Base-by-base conservation (phyloP, 2,329 filamentous ascomycete species). In the Colletotrichum theobromicola region DNA sequence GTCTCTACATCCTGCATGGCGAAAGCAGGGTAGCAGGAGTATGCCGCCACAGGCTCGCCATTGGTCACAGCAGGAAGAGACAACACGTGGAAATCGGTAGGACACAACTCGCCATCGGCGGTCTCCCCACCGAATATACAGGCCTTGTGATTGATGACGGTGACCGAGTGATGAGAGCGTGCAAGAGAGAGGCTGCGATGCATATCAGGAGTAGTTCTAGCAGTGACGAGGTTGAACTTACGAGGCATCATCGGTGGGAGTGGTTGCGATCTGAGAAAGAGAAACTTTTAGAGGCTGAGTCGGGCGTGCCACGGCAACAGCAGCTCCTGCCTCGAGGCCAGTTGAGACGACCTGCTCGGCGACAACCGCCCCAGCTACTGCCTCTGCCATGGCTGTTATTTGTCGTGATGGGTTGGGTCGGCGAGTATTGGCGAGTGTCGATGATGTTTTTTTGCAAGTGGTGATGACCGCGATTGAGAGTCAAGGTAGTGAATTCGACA, bases 41-140 rank as follows among this genome's bases (percentile, higher is more conserved):
- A 84, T 2, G 72, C 69, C 6, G 72, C 72, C 13, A 61, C 53
- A 4, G 72, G 69, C 28, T 83, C 77, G 15, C 80, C 77, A 21
- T 78, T 71, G 50, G 86, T 82, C n/a, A 83, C 84, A n/a, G 68
- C 66, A 4, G 89, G 87, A 3, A 91, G 79, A 15, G 89, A 87
- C 66, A 91, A 80, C 26, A 88, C 85, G 77, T 90, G 87, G 64
- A 91, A 85, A 67, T 86, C 85, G 78, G 88, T 88, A 69, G 85
- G 84, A 35, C 87, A 88, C 30, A 90, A 82, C 72, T 83, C 75
- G 75, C 84, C 78, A 53, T 77, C 78, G 57, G 80, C 78, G 1
- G 77, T 81, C 77, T 86, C 84, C 67, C 89, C 89, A 8, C 89
- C 89, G 75, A 90, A 90, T 67, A 91, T 87, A 78, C 90, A 90